These are phyloP conservation scores for Didymella arachidicola DNA, from an alignment of 2,329 filamentous ascomycete species.

Conservation along the genomic window DNA sequence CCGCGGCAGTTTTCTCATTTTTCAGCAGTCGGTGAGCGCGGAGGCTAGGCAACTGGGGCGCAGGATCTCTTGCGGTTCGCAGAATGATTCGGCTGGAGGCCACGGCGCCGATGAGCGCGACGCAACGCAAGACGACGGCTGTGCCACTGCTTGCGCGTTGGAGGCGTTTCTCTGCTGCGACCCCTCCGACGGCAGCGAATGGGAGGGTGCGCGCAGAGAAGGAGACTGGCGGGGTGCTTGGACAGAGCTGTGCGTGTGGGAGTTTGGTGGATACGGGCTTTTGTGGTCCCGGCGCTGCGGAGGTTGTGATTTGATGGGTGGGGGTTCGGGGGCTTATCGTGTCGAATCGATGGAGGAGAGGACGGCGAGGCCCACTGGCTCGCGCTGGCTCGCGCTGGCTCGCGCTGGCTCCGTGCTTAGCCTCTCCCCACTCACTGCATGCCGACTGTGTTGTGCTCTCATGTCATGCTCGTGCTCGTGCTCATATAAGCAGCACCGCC, in stretches of 20 bases:
- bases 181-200: constrained; percentile 6
- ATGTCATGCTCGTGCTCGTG: constrained; percentile 7
- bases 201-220: not conserved
- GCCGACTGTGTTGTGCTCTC: no score
- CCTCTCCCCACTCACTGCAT: constrained; percentile 14
- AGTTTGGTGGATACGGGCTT: constrained; percentile 6
- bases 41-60: constrained; percentile 22
- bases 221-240: not conserved
- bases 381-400: constrained; percentile 68
- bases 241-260: constrained; percentile 10
- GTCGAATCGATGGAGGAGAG: constrained; percentile 42
- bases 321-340: constrained; percentile 19
- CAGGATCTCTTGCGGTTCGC: constrained; percentile 5
- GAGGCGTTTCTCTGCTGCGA: constrained; percentile 8
- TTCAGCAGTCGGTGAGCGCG: constrained; percentile 19
- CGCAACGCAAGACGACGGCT: not conserved
- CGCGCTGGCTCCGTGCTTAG: constrained; percentile 58
- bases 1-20: not conserved
- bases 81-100: constrained; percentile 12
- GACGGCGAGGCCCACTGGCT: constrained; percentile 56
- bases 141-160: constrained; percentile 27
- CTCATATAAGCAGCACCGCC: constrained; percentile 21
- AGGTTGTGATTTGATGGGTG: constrained; percentile 17
- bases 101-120: constrained; percentile 2
- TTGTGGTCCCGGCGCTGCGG: constrained; percentile 8